Evolutionary conservation across 225 moss, liverwort and hornwort species (phyloP).

Genomic region (Pseudisothecium myosuroides): DNA sequence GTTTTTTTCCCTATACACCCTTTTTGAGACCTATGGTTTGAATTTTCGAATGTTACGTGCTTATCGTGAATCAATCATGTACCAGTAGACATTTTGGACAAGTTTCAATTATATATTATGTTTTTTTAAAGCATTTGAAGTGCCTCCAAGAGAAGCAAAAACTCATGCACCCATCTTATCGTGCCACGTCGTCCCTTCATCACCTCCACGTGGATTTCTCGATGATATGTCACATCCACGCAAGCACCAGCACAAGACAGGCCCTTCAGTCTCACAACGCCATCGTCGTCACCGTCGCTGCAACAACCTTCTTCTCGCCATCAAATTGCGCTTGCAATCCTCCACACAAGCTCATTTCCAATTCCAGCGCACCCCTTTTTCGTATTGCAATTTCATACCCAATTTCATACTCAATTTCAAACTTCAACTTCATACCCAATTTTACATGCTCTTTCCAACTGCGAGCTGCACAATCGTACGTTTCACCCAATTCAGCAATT

Average conservation of each 20-base stretch:
- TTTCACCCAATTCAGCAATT: not conserved
- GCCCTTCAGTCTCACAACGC: not conserved
- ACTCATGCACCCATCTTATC: not conserved
- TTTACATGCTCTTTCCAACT: not conserved
- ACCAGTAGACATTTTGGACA: not conserved
- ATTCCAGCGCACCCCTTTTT: not conserved
- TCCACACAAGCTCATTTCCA: too few species aligned
- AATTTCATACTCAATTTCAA: not conserved
- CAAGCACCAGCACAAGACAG: not conserved
- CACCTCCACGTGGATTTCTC: not conserved
- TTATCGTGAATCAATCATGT: not conserved
- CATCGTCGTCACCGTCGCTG: not conserved
- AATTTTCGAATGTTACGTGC: not conserved
- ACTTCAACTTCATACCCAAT: not conserved
- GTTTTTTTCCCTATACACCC: not conserved
- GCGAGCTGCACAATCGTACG: not conserved
- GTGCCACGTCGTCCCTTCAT: not conserved
- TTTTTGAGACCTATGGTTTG: not conserved
- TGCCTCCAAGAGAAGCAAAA: not conserved
- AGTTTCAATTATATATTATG: not conserved
- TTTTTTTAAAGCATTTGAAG: not conserved
- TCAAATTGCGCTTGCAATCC: not conserved
- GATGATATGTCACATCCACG: not conserved
- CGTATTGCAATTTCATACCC: too few species aligned
- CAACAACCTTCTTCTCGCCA: not conserved